Conservation (phyloP, 441 rosid genomes). For the Pelargonium myrrhifolium region DNA sequence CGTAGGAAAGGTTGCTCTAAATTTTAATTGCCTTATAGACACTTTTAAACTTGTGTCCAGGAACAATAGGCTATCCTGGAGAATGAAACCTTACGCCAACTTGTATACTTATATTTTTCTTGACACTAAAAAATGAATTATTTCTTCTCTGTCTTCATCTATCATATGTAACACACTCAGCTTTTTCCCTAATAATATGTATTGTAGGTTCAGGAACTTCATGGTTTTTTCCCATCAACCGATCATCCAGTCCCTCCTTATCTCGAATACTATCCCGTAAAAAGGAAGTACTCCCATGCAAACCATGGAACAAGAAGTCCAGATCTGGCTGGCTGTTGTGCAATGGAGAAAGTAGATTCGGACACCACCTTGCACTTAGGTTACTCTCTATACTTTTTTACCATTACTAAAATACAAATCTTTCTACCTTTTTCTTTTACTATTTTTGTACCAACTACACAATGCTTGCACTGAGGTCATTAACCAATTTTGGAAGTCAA, state of each 20-base stretch:
- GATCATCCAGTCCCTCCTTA: constrained; percentile 37
- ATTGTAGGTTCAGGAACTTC: constrained; percentile 69
- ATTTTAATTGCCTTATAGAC: not conserved
- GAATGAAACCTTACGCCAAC: constrained; percentile 83
- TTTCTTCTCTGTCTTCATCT: not conserved
- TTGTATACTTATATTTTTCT: constrained; percentile 35
- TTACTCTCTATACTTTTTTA: constrained; percentile 27
- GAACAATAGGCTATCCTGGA: constrained; percentile 76
- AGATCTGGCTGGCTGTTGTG: constrained; percentile 30
- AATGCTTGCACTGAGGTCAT: not conserved
- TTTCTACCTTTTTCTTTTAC: not conserved
- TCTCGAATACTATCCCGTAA: constrained; percentile 44
- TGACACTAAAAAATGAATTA: not conserved
- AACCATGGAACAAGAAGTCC: constrained; percentile 33
- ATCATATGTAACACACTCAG: not conserved
- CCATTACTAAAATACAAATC: not conserved
- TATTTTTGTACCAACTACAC: not conserved
- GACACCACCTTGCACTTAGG: constrained; percentile 82
- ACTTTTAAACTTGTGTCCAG: constrained; percentile 31
- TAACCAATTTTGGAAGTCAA: not conserved
- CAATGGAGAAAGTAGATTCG: constrained; percentile 52
- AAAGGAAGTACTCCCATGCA: constrained; percentile 33
- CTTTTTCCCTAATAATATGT: not conserved
- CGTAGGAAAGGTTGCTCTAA: too few relatives aligned
- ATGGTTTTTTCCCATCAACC: constrained; percentile 50